phyloP scores from a whole-genome alignment of 2,329 filamentous ascomycete species.

The Curvularia lunata region DNA sequence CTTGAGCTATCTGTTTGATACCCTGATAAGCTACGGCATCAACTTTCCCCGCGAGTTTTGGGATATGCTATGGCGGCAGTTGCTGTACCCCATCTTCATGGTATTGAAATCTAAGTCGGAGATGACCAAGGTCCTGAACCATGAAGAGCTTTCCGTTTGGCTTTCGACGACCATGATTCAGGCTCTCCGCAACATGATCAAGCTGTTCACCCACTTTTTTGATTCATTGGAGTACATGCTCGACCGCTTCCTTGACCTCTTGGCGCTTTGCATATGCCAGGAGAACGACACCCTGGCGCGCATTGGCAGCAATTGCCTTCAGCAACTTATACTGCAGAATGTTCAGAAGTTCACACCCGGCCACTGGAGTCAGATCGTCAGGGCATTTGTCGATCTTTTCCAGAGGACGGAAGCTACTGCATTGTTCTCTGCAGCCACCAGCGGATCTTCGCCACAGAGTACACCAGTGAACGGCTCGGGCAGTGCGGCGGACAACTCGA shows the following conservation, averaged over 20 bases:
- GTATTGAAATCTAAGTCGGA: constrained; percentile 95
- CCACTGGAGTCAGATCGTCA: constrained; percentile 95
- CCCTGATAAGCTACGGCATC: constrained; percentile 85
- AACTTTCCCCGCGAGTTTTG: constrained; percentile 95
- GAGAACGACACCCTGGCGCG: constrained; percentile 98
- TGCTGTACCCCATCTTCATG: constrained; percentile 98
- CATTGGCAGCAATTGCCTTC: constrained; percentile 97
- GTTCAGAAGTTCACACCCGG: constrained; percentile 85
- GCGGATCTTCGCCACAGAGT: constrained; percentile 44
- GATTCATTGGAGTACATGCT: constrained; percentile 97
- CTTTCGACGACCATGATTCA: constrained; percentile 99
- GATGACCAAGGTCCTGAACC: constrained; percentile 92
- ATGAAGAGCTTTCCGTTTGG: constrained; percentile 98
- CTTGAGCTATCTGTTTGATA: constrained; percentile 95
- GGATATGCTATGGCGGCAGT: constrained; percentile 97
- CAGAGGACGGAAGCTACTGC: constrained; percentile 93
- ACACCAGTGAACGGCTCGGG: constrained; percentile 59
- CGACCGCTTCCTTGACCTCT: constrained; percentile 91
- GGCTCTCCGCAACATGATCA: constrained; percentile 96
- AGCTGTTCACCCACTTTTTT: constrained; percentile 98
- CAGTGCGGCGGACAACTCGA: constrained; percentile 54
- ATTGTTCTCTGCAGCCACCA: constrained; percentile 82
- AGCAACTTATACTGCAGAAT: constrained; percentile 95
- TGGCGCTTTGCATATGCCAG: constrained; percentile 96
- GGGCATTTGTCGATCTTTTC: constrained; percentile 94